Base-by-base conservation (phyloP, 208 protist genomes). In the Leishmania amazonensis region DNA sequence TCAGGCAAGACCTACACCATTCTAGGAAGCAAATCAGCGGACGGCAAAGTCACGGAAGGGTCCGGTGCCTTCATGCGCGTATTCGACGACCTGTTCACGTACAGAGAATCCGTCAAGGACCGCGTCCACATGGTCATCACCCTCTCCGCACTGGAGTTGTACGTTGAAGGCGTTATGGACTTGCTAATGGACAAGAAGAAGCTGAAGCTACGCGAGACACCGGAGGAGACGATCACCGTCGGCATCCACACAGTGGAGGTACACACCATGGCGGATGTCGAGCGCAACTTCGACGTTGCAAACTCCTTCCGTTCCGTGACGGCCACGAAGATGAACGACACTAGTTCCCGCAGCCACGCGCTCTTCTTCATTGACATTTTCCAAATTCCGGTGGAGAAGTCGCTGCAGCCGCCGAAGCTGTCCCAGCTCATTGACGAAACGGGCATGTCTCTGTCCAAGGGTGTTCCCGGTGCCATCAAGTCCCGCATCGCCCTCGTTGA, bases 401-500 rank as follows among this genome's bases (percentile, higher is more conserved):
- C 62, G 51, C 79, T 77, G 68, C 72, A 78, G 73, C 45, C 71
- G 54, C 91, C 91, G 38, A 58, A 86, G 76, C 76, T 93, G 42
- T 82, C 84, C 64, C 68, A 88, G 64, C 75, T 97, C 21, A 71
- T 97, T 21, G 90, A 95, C 81, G 87, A 77, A 17, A 90, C 87
- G 62, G 88, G 89, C 3, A 71, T 87, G 60, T 84, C 83, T 42
- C 62, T 74, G 28, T 82, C 81, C 8, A 84, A 88, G 53, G 80
- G 83, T 35, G 89, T 95, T 24, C 81, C 89, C 2, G 95, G 96
- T n/a, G 86, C 98, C 38, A 94, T 95, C 15, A 90, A 89, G 35
- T 98, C 96, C 15, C 98, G 97, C 75, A 96, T 99, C 54, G 87
- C 98, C 35, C 93, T 99, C 49, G 97, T 99, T 19, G 98, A 99